phyloP scores from a whole-genome alignment of 495 filamentous ascomycete species.

The Pseudotulostoma volvatum region DNA sequence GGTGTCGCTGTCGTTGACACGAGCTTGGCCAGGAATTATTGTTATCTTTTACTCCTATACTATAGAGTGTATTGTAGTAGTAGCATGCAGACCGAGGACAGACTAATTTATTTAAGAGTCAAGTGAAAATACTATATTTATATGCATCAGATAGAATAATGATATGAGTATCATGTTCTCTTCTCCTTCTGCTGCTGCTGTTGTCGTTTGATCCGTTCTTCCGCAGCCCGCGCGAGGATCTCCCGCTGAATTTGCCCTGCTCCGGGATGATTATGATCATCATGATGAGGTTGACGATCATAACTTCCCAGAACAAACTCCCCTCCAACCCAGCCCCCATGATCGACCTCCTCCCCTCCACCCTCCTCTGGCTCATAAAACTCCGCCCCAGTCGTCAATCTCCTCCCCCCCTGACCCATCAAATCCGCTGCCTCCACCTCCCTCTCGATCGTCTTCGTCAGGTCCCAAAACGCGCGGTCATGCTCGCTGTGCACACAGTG shows the following conservation, averaged over 20 bases:
- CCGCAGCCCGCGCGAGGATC: slow-evolving; percentile 56
- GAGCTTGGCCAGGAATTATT: too few species aligned
- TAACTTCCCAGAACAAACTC: slow-evolving; percentile 66
- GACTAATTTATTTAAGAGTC: too few species aligned
- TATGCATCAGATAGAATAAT: too few species aligned
- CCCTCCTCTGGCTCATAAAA: slow-evolving; percentile 53
- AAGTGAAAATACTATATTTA: too few species aligned
- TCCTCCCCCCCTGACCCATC: slow-evolving; percentile 46
- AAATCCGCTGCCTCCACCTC: slow-evolving; percentile 74
- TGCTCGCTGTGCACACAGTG: slow-evolving; percentile 79
- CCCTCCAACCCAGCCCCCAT: slow-evolving; percentile 76
- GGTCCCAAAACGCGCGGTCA: slow-evolving; percentile 73
- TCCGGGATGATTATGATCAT: slow-evolving; percentile 10
- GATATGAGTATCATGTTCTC: too few species aligned
- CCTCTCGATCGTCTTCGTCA: slow-evolving; percentile 69
- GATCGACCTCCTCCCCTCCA: slow-evolving; percentile 48
- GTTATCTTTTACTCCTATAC: too few species aligned
- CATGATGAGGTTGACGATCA: too few species aligned
- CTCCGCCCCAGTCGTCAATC: slow-evolving; percentile 41
- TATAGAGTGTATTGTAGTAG: too few species aligned
- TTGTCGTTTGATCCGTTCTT: slow-evolving; percentile 50
- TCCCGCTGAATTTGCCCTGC: slow-evolving; percentile 41
- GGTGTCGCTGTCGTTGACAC: too few species aligned
- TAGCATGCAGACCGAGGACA: too few species aligned
- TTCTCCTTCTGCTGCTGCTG: slow-evolving; percentile 21